Conservation (phyloP, 73 alveolate genomes). For the Paramecium sexaurelia region DNA sequence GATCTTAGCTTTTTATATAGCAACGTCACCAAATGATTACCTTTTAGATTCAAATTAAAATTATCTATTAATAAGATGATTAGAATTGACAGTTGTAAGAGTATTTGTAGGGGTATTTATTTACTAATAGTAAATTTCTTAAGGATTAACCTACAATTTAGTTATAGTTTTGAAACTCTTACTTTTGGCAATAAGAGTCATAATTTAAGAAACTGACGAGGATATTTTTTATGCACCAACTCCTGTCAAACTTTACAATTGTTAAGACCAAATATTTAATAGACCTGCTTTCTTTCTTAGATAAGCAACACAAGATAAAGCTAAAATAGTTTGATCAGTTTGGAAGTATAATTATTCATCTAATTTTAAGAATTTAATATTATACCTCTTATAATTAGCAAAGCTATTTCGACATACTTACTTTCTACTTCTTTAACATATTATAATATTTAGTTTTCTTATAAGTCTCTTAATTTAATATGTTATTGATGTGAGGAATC, state of each 20-base stretch:
- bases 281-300: conserved; percentile 49
- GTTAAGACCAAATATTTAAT: conserved; percentile 25
- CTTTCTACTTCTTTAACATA: conserved; percentile 40
- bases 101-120: neutral
- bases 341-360: neutral
- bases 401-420: conserved; percentile 25
- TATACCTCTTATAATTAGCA: conserved; percentile 21
- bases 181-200: conserved; percentile 43
- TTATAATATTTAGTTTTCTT: neutral
- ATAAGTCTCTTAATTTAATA: conserved; percentile 6
- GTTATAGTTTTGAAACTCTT: conserved; percentile 21
- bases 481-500: neutral
- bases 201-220: conserved; percentile 32
- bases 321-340: neutral
- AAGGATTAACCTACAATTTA: neutral
- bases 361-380: neutral
- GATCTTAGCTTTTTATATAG: neutral
- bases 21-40: neutral
- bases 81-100: neutral
- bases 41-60: neutral
- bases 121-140: neutral
- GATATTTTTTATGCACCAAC: conserved; percentile 34
- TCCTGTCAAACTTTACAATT: neutral
- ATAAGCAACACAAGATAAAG: conserved; percentile 46
- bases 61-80: neutral